A percentile compares a stretch with the other conserved stretches of the same genome.
Conservation (phyloP, 169 alveolate species). For the Cryptosporidium meleagridis region DNA sequence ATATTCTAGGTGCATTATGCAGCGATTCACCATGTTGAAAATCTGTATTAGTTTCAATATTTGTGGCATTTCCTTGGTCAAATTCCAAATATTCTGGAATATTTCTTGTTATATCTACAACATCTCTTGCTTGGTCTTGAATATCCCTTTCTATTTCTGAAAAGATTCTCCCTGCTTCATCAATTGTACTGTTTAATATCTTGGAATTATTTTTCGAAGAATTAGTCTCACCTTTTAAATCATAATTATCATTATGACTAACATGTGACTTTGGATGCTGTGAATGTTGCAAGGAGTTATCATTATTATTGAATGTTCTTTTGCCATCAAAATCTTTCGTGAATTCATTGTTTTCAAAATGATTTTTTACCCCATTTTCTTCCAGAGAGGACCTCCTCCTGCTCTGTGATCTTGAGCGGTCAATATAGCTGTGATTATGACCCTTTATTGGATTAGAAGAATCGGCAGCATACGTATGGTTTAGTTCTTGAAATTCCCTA, state of each 20-base stretch:
- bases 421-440: neutral
- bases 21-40: neutral
- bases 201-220: neutral
- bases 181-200: neutral
- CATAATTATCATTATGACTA: neutral
- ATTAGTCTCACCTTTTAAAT: neutral
- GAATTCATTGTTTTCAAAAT: neutral
- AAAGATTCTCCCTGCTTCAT: constrained; percentile 8
- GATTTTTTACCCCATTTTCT: neutral
- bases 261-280: neutral
- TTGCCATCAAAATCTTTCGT: neutral
- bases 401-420: constrained; percentile 1
- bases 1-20: neutral
- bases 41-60: neutral
- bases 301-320: neutral
- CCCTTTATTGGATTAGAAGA: neutral
- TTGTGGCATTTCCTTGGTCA: neutral
- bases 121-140: neutral
- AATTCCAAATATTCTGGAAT: neutral
- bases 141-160: constrained; percentile 1
- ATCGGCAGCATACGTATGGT: neutral
- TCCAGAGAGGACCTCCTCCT: constrained; percentile 46
- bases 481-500: constrained; percentile 1
- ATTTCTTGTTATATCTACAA: neutral
- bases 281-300: neutral